Evolutionary conservation across 202 grass and related monocot species (phyloP).

Genomic region (Saccharum hybrid): DNA sequence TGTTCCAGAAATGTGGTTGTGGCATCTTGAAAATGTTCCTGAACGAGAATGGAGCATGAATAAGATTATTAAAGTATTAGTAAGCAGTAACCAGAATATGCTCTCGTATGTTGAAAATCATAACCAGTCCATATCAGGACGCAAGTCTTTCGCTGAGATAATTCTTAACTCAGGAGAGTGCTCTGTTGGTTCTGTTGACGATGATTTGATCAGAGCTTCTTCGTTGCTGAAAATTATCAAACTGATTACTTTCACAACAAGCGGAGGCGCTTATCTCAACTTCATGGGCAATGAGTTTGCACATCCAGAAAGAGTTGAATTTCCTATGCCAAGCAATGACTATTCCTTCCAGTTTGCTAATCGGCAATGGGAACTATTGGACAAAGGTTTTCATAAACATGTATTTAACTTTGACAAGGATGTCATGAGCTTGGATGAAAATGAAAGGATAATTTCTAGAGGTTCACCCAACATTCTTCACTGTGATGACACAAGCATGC

Average conservation of each 20-base stretch:
- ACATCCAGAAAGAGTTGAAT: slow-evolving; percentile 93
- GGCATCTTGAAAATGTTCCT: slow-evolving; percentile 93
- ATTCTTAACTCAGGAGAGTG: slow-evolving; percentile 59
- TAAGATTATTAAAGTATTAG: slow-evolving; percentile 89
- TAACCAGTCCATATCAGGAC: slow-evolving; percentile 90
- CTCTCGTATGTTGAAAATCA: slow-evolving; percentile 88
- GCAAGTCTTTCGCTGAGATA: slow-evolving; percentile 91
- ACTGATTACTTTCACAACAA: slow-evolving; percentile 89
- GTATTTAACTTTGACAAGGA: slow-evolving; percentile 88
- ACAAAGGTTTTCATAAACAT: slow-evolving; percentile 66
- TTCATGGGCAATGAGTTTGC: slow-evolving; percentile 99
- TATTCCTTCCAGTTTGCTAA: slow-evolving; percentile 74
- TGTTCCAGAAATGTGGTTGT: slow-evolving; percentile 93
- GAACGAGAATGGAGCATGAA: slow-evolving; percentile 89
- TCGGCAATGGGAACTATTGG: slow-evolving; percentile 79
- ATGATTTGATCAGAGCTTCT: slow-evolving; percentile 53
- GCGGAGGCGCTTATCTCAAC: slow-evolving; percentile 78
- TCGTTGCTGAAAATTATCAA: slow-evolving; percentile 88
- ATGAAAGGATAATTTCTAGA: slow-evolving; percentile 78
- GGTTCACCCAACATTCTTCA: slow-evolving; percentile 72
- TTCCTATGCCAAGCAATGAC: slow-evolving; percentile 92
- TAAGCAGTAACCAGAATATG: slow-evolving; percentile 66
- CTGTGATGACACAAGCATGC: slow-evolving; percentile 80
- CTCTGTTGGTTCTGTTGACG: slow-evolving; percentile 42
- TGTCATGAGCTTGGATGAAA: slow-evolving; percentile 84